Evolutionary conservation across 352 stramenopile genomes (phyloP), one percentile per base, ranked within the genome.

Genomic region (Thalassiosira ordinaria): DNA sequence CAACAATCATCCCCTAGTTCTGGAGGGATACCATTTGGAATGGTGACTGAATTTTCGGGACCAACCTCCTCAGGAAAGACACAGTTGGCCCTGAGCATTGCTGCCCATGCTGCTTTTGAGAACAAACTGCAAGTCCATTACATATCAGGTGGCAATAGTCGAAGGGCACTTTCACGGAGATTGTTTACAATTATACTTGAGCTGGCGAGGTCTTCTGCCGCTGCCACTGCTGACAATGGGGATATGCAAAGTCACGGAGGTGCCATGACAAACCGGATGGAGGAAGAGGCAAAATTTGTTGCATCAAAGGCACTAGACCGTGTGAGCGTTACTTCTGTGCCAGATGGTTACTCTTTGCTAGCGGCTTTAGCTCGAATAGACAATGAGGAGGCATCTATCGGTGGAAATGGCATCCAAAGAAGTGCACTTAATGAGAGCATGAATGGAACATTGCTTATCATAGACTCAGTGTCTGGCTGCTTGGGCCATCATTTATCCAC

Each of bases 31-130:
- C 72, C 60, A 26, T 86, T 84, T 39, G 81, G 81, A 59, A 68
- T 73, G 56, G 74, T 88, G 14, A 86, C 77, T 0, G 75, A 88
- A 80, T 73, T 86, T 39, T 71, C 73, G 0, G 81, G 81, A 35
- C 68, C 73, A 24, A 47, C 81, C 5, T 77, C 71, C 7, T 79
- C 59, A 0, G 76, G 81, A 0, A 88, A 88, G 55, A 86, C 76
- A 5, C 81, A 88, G 49, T 66, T 88, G 14, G 65, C 72, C 8
- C 53, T 88, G 0, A 72, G 35, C 47, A 70, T 86, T 52, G 66
- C 72, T 8, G 66, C 67, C 13, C 67, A 62, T 59, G 68, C 80
- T 1, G 37, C 62, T 13, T n/a, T 84, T 6, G 26, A 57, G 29
- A 77, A 78, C 16, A 20, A 71, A 18, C 37, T 75, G 33, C 37